A percentile compares a stretch with the other conserved stretches of the same genome.
These are phyloP conservation scores for Oryza punctata DNA, from an alignment of 176 grass and related monocot genomes.

Conservation along the genomic window DNA sequence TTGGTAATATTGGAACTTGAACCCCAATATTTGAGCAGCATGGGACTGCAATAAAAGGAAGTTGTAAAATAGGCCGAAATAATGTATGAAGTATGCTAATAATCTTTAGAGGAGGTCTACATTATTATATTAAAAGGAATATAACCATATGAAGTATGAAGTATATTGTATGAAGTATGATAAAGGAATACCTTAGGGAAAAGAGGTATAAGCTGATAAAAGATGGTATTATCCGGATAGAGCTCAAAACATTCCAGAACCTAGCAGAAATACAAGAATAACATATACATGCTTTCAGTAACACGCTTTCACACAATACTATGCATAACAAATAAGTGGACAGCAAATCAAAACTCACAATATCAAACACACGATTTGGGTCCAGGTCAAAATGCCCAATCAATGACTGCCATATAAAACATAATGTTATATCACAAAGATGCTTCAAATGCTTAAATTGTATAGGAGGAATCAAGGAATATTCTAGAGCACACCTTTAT, in stretches of 20 bases:
- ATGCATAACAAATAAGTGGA: background rate
- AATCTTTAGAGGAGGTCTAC: slow-evolving; percentile 11
- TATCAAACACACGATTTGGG: slow-evolving; percentile 97
- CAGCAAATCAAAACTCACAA: slow-evolving; percentile 74
- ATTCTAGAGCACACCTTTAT: slow-evolving; percentile 68
- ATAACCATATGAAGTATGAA: background rate
- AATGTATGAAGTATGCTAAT: slow-evolving; percentile 19
- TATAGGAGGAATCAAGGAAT: slow-evolving; percentile 22
- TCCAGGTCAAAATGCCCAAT: slow-evolving; percentile 99
- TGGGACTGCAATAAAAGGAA: slow-evolving; percentile 73
- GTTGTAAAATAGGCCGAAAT: slow-evolving; percentile 25
- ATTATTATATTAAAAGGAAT: slow-evolving; percentile 33
- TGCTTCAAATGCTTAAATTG: slow-evolving; percentile 24
- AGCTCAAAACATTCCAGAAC: slow-evolving; percentile 96
- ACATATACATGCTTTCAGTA: slow-evolving; percentile 16
- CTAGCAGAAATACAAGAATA: slow-evolving; percentile 51
- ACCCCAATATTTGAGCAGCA: slow-evolving; percentile 96
- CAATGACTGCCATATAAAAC: slow-evolving; percentile 69
- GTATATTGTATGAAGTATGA: background rate
- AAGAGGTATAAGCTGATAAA: slow-evolving; percentile 93
- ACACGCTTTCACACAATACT: slow-evolving; percentile 6
- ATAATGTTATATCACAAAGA: slow-evolving; percentile 24
- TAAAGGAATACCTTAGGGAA: slow-evolving; percentile 87
- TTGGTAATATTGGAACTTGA: slow-evolving; percentile 99
- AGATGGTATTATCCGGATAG: slow-evolving; percentile 78